Evolutionary conservation across 768 basidiomycete species (phyloP).

Genomic region (Porpolomopsis calyptriformis): DNA sequence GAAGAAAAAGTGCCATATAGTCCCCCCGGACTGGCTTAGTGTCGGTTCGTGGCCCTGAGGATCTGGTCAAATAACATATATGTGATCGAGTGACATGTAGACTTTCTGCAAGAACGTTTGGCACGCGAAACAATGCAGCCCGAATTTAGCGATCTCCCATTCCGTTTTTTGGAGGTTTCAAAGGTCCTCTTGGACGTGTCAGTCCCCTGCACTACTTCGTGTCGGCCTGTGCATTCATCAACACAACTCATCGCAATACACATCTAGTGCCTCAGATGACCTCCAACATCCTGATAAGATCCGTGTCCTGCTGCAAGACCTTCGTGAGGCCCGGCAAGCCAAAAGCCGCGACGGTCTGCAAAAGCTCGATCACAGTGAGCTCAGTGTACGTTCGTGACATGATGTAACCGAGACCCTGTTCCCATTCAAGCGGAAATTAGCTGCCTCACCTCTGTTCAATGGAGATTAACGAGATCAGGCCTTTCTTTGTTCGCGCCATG

Average conservation of each 20-base stretch:
- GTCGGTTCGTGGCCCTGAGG: slow-evolving; percentile 46
- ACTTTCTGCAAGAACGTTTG: slow-evolving; percentile 69
- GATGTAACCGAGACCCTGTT: neutral
- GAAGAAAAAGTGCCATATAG: slow-evolving; percentile 90
- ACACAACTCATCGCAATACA: too few relatives aligned
- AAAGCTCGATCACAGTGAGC: slow-evolving; percentile 69
- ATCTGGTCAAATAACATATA: neutral
- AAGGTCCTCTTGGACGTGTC: slow-evolving; percentile 92
- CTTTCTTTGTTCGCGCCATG: slow-evolving; percentile 82
- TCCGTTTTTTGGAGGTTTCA: slow-evolving; percentile 81
- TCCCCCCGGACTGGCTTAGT: slow-evolving; percentile 82
- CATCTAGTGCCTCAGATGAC: slow-evolving; percentile 83
- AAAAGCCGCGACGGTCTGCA: slow-evolving; percentile 83
- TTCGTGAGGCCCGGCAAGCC: slow-evolving; percentile 92
- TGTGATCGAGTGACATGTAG: slow-evolving; percentile 28
- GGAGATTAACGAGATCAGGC: slow-evolving; percentile 91
- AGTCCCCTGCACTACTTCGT: slow-evolving; percentile 21
- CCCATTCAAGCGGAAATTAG: slow-evolving; percentile 34
- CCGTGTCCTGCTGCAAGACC: slow-evolving; percentile 77
- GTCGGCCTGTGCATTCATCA: too few relatives aligned
- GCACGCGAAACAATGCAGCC: slow-evolving; percentile 62
- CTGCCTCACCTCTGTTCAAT: slow-evolving; percentile 77
- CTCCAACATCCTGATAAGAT: slow-evolving; percentile 76
- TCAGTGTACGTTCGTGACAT: slow-evolving; percentile 49
- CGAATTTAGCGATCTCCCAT: slow-evolving; percentile 72